A percentile compares a stretch with the other conserved stretches of the same genome.
phyloP scores from a whole-genome alignment of 805 yeast genomes.

The Starmerella roubikii region DNA sequence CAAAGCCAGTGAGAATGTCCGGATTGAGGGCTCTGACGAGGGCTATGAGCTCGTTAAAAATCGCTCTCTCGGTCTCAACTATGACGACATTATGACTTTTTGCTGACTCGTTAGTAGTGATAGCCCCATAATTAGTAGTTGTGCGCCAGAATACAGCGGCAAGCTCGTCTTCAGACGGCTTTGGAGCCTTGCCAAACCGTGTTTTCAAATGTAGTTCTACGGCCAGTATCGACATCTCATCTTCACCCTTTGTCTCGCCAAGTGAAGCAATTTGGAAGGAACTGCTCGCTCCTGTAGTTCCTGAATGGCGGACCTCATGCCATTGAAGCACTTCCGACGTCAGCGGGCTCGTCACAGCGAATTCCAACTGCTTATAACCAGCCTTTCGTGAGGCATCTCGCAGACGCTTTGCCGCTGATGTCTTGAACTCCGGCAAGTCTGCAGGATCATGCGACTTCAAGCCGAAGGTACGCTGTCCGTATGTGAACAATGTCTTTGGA shows the following conservation, averaged over 20 bases:
- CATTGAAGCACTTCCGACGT: conserved; percentile 10
- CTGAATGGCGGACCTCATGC: conserved; percentile 1
- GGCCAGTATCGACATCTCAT: conserved; percentile 40
- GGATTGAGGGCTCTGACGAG: conserved; percentile 61
- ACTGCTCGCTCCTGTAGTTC: not conserved
- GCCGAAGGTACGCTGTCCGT: conserved; percentile 52
- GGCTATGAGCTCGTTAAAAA: conserved; percentile 43
- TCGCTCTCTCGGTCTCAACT: conserved; percentile 35
- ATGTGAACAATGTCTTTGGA: conserved; percentile 40
- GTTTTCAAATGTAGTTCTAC: conserved; percentile 58
- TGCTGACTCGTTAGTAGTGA: conserved; percentile 1
- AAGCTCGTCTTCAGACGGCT: conserved; percentile 51
- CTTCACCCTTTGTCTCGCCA: conserved; percentile 7
- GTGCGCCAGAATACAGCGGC: conserved; percentile 46
- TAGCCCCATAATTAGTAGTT: conserved; percentile 4
- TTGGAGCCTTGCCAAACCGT: conserved; percentile 39
- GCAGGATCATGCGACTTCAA: conserved; percentile 31
- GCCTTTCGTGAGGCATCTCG: too few relatives aligned
- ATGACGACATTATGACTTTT: not conserved
- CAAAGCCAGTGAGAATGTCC: conserved; percentile 77
- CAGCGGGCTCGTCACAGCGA: conserved; percentile 9
- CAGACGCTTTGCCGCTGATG: too few relatives aligned
- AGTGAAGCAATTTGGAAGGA: conserved; percentile 10
- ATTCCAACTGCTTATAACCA: conserved; percentile 10
- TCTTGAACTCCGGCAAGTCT: conserved; percentile 25